Conservation (phyloP, 345 rosid genomes). For the Erucastrum elatum region DNA sequence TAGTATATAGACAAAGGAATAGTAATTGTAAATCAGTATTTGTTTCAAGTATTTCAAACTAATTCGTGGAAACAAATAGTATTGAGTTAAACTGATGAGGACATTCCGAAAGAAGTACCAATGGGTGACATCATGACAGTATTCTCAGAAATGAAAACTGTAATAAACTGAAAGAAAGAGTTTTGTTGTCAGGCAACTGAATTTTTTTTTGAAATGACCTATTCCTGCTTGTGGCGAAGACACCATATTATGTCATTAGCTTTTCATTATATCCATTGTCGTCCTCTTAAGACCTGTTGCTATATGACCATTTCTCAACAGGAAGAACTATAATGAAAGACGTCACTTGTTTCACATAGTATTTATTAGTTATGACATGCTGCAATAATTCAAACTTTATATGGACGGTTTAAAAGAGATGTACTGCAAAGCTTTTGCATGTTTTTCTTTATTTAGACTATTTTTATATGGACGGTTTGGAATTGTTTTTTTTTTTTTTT, state of each 20-base stretch:
- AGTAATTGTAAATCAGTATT: background rate
- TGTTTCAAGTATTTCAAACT: background rate
- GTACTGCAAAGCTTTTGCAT: slow-evolving; percentile 13
- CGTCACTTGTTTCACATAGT: slow-evolving; percentile 14
- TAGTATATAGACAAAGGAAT: background rate
- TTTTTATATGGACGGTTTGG: slow-evolving; percentile 33
- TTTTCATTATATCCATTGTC: background rate
- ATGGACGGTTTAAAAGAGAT: background rate
- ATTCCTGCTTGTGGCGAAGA: background rate
- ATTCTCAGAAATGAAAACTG: background rate
- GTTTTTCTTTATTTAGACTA: slow-evolving; percentile 14
- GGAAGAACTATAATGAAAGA: background rate
- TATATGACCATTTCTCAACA: background rate
- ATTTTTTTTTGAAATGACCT: background rate
- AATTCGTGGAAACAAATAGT: background rate
- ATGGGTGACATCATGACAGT: background rate
- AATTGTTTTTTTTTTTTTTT: slow-evolving; percentile 2
- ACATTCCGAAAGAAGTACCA: background rate
- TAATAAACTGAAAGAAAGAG: background rate
- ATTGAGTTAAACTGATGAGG: background rate
- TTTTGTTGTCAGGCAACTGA: background rate
- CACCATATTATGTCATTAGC: background rate
- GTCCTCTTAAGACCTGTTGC: background rate
- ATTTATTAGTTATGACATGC: background rate
- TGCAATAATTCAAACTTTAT: slow-evolving; percentile 27